Evolutionary conservation across 2,329 filamentous ascomycete species (phyloP).

Genomic region (Neofusicoccum parvum): DNA sequence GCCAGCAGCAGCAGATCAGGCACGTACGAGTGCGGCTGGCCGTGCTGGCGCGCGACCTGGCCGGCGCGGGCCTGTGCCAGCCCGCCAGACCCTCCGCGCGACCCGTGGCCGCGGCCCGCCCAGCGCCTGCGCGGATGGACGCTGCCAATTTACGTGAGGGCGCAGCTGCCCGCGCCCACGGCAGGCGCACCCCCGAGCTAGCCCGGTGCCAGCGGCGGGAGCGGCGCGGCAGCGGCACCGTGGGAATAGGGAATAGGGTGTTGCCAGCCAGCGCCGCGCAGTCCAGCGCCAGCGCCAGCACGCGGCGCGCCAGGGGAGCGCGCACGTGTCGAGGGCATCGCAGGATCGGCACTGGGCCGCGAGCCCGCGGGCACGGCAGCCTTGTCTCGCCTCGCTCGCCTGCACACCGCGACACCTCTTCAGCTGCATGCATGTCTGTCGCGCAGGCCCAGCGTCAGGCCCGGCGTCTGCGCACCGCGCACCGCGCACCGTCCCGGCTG

Average conservation of each 20-base stretch:
- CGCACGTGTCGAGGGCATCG: conserved; percentile 12
- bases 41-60: not conserved
- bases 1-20: not conserved
- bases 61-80: too few relatives aligned
- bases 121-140: not conserved
- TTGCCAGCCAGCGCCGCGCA: too few relatives aligned
- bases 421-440: conserved; percentile 13
- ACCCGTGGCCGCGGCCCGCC: not conserved
- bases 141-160: too few relatives aligned
- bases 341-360: conserved; percentile 1
- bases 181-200: too few relatives aligned
- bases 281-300: too few relatives aligned
- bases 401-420: conserved; percentile 15
- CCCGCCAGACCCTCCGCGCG: not conserved
- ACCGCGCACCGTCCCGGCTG: conserved; percentile 1
- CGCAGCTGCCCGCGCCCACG: too few relatives aligned
- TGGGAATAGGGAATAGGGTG: too few relatives aligned
- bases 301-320: not conserved
- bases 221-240: too few relatives aligned
- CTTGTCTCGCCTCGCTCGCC: conserved; percentile 5
- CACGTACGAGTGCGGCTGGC: not conserved
- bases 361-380: conserved; percentile 1
- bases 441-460: not conserved
- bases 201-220: too few relatives aligned
- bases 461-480: not conserved